Evolutionary conservation across 176 grass and related monocot species (phyloP).

Genomic region (Ensete ventricosum): DNA sequence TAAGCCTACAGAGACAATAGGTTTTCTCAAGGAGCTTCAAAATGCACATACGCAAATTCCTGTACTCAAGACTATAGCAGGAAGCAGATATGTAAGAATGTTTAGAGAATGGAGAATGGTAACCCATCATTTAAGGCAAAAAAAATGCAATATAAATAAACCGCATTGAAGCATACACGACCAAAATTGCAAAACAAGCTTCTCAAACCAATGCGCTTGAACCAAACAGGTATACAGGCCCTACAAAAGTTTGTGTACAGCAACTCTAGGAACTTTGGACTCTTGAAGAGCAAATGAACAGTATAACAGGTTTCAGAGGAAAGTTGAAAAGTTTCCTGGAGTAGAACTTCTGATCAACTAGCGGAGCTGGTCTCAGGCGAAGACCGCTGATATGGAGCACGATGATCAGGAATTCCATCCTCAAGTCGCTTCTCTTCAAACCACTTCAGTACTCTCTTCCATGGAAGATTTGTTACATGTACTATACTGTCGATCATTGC

Average conservation of each 20-base stretch:
- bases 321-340: background rate
- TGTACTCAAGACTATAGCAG: background rate
- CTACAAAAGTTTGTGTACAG: too few species aligned
- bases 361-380: constrained; percentile 32
- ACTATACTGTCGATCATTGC: constrained; percentile 85
- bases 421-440: constrained; percentile 76
- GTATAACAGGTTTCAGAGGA: background rate
- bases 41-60: too few species aligned
- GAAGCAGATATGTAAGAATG: background rate
- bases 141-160: too few species aligned
- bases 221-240: too few species aligned
- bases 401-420: constrained; percentile 52
- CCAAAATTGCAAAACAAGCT: too few species aligned
- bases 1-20: too few species aligned
- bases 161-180: too few species aligned
- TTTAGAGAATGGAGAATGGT: background rate
- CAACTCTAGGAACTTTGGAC: too few species aligned
- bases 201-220: too few species aligned
- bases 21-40: too few species aligned
- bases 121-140: too few species aligned
- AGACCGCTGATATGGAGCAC: constrained; percentile 36
- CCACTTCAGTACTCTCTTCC: constrained; percentile 74
- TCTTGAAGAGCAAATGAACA: too few species aligned
- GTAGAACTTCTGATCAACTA: background rate
- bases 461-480: constrained; percentile 79